Conservation (phyloP, 768 basidiomycete genomes). For the Tylopilus plumbeoviolaceoides region DNA sequence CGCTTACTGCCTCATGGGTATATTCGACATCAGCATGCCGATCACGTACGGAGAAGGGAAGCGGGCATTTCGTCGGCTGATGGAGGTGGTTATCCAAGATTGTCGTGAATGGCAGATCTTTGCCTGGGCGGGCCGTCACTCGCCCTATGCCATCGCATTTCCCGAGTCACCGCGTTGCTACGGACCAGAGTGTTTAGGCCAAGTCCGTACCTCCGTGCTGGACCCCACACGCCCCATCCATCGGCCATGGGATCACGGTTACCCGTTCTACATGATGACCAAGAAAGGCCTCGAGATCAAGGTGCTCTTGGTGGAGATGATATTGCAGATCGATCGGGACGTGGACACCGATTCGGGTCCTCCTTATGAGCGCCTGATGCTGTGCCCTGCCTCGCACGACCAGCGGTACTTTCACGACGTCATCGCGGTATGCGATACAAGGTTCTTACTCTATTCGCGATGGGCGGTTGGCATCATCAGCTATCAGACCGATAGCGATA, state of each 20-base stretch:
- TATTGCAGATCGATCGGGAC: slow-evolving; percentile 3
- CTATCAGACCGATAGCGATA: slow-evolving; percentile 2
- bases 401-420: slow-evolving; percentile 1
- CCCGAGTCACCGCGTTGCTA: slow-evolving; percentile 5
- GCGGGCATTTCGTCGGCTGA: slow-evolving; percentile 7
- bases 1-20: slow-evolving; percentile 6
- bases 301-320: slow-evolving; percentile 7
- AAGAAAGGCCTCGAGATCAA: slow-evolving; percentile 6
- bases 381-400: not conserved
- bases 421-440: not conserved
- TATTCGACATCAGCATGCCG: slow-evolving; percentile 8
- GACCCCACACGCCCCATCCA: slow-evolving; percentile 2
- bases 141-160: slow-evolving; percentile 3
- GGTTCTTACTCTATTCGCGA: slow-evolving; percentile 2
- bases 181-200: not conserved
- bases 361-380: not conserved
- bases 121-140: slow-evolving; percentile 6
- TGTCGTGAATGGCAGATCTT: slow-evolving; percentile 11
- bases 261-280: slow-evolving; percentile 3
- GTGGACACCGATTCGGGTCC: not conserved
- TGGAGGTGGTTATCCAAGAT: slow-evolving; percentile 4
- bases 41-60: slow-evolving; percentile 11
- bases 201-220: not conserved
- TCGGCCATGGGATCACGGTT: slow-evolving; percentile 6
- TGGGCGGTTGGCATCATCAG: slow-evolving; percentile 9